Conservation (phyloP, 192 early-diverging fungal species). For the Backusella australiensis region DNA sequence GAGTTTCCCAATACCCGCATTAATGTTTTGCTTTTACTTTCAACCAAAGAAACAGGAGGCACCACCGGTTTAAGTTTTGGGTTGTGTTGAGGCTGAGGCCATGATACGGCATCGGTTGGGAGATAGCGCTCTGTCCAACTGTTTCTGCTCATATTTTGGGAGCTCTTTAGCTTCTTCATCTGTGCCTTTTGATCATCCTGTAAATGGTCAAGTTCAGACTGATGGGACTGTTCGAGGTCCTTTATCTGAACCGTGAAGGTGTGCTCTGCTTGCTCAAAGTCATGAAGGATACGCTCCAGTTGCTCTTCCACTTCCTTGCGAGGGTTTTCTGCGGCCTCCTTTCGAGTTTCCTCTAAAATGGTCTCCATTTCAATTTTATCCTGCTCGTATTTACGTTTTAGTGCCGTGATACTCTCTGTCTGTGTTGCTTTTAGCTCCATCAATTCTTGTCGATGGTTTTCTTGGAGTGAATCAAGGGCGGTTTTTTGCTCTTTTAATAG, state of each 20-base stretch:
- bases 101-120: conserved; percentile 37
- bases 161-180: conserved; percentile 8
- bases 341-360: conserved; percentile 16
- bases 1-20: neutral
- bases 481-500: conserved; percentile 29
- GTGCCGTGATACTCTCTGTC: neutral
- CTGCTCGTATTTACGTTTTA: conserved; percentile 22
- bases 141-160: conserved; percentile 5
- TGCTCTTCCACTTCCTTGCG: conserved; percentile 19
- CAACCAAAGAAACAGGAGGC: conserved; percentile 12
- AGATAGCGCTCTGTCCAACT: conserved; percentile 15
- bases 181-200: conserved; percentile 22
- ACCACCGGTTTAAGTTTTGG: conserved; percentile 13
- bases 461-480: conserved; percentile 1
- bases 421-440: conserved; percentile 16
- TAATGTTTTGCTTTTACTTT: conserved; percentile 8
- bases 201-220: conserved; percentile 18
- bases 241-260: conserved; percentile 22
- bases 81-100: conserved; percentile 28
- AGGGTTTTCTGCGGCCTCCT: neutral
- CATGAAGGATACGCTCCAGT: conserved; percentile 28
- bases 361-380: conserved; percentile 26
- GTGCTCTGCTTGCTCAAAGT: conserved; percentile 36
- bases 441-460: conserved; percentile 12
- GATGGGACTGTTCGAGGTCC: conserved; percentile 28